Base-by-base conservation (phyloP, 2,329 filamentous ascomycete species). In the Aspergillus sp. region DNA sequence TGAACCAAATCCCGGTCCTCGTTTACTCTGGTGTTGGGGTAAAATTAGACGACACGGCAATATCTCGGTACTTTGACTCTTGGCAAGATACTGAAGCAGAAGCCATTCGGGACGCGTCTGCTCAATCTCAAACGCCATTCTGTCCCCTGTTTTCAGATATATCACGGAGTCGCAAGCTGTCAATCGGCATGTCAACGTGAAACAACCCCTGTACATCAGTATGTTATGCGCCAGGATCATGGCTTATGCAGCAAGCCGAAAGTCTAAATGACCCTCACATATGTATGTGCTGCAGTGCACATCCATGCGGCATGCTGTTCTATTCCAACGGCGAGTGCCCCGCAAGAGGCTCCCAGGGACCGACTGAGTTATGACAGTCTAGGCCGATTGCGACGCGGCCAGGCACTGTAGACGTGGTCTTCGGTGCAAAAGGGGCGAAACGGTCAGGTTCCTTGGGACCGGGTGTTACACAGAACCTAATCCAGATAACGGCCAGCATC, bases 201-300 rank as follows among this genome's bases (percentile, higher is more conserved):
- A 59, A 41, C 51, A 59, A 15, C 23, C 41, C 57, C 43, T 48
- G 47, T 28, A 32, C 47, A 50, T 50, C 23, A 30, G 52, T 51
- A 56, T 59, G 52, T 32, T 30, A 52, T 57, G 54, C 54, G 55
- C 38, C 47, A 57, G 32, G 36, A 52, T 52, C 56, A 55, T 59
- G 51, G 45, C 47, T 38, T 59, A 62, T 62, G 60, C 60, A 56
- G 41, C 60, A 54, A 62, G 38, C 60, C 60, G 60, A 39, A 59
- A 62, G 60, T 56, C 41, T 59, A 62, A 61, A 56, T 49, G 43
- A 58, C 21, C 23, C 41, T 45, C 41, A 21, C 41, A 45, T 45
- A 45, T 45, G 41, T 45, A 45, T 45, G 48, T 36, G 19, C 55
- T 41, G 52, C 17, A 53, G n/a, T 15, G 30, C 28, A 21, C 15